phyloP scores from a whole-genome alignment of 257 asterid genomes.

The Jasminum sambac region DNA sequence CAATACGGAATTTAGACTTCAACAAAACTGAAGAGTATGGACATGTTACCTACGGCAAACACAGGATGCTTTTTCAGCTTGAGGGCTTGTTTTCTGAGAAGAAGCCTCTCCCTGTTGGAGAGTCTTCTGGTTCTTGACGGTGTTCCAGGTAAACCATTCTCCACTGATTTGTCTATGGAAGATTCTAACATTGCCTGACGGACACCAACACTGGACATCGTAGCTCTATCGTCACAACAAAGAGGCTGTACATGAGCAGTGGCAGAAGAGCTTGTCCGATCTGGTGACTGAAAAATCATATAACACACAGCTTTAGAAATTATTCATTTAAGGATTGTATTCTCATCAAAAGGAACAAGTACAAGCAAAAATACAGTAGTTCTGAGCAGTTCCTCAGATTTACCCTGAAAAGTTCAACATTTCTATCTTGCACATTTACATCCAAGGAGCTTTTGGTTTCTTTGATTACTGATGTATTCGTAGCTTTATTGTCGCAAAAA shows the following conservation, averaged over 20 bases:
- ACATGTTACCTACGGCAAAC: constrained; percentile 73
- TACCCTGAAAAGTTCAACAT: constrained; percentile 34
- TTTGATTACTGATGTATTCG: constrained; percentile 24
- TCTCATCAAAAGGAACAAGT: constrained; percentile 7
- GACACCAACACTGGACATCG: constrained; percentile 25
- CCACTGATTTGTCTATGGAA: constrained; percentile 31
- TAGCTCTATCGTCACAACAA: constrained; percentile 22
- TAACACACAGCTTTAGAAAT: constrained; percentile 24
- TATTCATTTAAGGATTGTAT: not conserved
- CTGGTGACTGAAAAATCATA: constrained; percentile 33
- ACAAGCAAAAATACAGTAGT: not conserved
- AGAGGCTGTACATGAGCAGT: constrained; percentile 22
- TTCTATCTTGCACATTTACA: constrained; percentile 30
- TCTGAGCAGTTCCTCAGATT: constrained; percentile 8
- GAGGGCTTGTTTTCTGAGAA: constrained; percentile 83
- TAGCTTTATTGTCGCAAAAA: not conserved
- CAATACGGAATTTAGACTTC: not conserved
- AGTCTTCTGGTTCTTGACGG: constrained; percentile 49
- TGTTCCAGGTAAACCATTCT: constrained; percentile 26
- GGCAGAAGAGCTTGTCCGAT: constrained; percentile 35
- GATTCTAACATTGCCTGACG: constrained; percentile 30
- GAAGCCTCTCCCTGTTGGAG: constrained; percentile 88
- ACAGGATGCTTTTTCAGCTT: constrained; percentile 61
- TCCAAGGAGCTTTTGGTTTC: constrained; percentile 26
- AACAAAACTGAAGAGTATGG: not conserved